Evolutionary conservation across 2,329 filamentous ascomycete genomes (phyloP).

Genomic region (Canariomyces notabilis): DNA sequence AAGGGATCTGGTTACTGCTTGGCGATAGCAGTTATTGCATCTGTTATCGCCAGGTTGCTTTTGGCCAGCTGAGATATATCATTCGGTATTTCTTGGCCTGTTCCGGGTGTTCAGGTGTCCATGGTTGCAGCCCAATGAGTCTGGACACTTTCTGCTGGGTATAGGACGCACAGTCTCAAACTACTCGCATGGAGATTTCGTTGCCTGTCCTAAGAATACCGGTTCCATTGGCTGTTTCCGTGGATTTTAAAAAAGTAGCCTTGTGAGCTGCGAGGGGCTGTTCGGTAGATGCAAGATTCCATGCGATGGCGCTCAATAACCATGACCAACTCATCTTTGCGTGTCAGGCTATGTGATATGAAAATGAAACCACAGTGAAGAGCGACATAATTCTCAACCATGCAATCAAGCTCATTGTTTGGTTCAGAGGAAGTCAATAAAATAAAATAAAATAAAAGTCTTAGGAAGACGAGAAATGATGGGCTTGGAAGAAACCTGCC

Average conservation of each 20-base stretch:
- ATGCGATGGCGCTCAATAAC: not conserved
- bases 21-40: slow-evolving; percentile 11
- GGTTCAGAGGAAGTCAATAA: not conserved
- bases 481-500: too few species aligned
- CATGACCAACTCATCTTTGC: not conserved
- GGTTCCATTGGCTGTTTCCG: slow-evolving; percentile 5
- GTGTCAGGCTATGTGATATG: not conserved
- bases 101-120: slow-evolving; percentile 10
- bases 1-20: slow-evolving; percentile 10
- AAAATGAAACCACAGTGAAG: too few species aligned
- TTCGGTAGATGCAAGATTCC: slow-evolving; percentile 33
- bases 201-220: slow-evolving; percentile 31
- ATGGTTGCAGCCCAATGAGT: slow-evolving; percentile 19
- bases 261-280: slow-evolving; percentile 32
- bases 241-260: slow-evolving; percentile 28
- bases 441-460: too few species aligned
- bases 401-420: too few species aligned
- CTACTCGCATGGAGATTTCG: slow-evolving; percentile 32
- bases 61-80: slow-evolving; percentile 19
- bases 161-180: slow-evolving; percentile 30
- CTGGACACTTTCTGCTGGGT: slow-evolving; percentile 42
- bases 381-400: too few species aligned
- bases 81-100: slow-evolving; percentile 22
- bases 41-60: slow-evolving; percentile 11
- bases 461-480: too few species aligned